Base-by-base conservation (phyloP, 2,329 filamentous ascomycete species). In the Pseudocercospora ulei region DNA sequence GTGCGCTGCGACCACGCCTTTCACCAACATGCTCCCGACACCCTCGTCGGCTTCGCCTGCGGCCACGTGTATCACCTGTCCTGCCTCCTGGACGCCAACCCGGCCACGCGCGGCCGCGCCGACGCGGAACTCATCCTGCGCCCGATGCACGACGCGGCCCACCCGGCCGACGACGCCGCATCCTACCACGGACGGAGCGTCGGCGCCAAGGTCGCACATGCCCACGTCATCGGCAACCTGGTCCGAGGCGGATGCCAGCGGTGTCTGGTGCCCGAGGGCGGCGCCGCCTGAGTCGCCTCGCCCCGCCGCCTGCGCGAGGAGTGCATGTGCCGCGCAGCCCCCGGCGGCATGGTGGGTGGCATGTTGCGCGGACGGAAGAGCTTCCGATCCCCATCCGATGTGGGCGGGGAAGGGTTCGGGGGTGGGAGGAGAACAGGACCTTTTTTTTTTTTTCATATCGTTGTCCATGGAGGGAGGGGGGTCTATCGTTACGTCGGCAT, bases 131-230 rank as follows among this genome's bases (percentile, higher is more conserved):
- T 43, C 9, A 8, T 51, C 1, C 59, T 65, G 0, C 61, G 62
- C 8, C 62, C 65, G 16, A 47, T 71, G 37, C 64, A 78, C 40
- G 39, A 38, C 49, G 59, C 64, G 9, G 63, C 72, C 13, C 65
- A 64, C 1, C 54, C 59, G 3, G 65, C 72, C 17, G 65, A 64
- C 1, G 49, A 57, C 2, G 63, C 60, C 9, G 39, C 60, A 4
- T 33, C n/a, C n/a, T 51, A 53, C 37, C 39, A 44, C 14, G 52
- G 72, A 5, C 70, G 79, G 40, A 83, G 80, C 37, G 77, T 96
- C 4, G 82, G 84, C 0, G 76, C 80, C 18, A 95, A 95, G 62
- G 85, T 94, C 17, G 90, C 82, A 48, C 83, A 85, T 57, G 86
- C 87, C 24, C 73, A 85, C 47, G 59, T 94, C 38, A 63, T 94